Evolutionary conservation across 768 basidiomycete genomes (phyloP).

Genomic region (Lentinula detonsa): DNA sequence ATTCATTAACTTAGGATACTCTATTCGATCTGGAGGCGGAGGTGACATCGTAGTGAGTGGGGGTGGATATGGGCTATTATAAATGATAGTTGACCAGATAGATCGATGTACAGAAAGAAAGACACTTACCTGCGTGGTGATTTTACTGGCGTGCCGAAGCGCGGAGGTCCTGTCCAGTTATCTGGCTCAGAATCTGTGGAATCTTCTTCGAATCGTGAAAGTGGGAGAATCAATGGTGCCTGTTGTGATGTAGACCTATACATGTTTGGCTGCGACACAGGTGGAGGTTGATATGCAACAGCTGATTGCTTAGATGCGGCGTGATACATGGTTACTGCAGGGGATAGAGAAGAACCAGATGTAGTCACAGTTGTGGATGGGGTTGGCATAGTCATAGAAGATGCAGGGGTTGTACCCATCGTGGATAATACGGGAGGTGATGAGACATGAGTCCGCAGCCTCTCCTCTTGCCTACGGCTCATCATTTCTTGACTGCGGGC

Average conservation of each 20-base stretch:
- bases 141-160: background rate
- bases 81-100: background rate
- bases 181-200: constrained; percentile 26
- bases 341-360: background rate
- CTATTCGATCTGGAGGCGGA: constrained; percentile 45
- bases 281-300: constrained; percentile 22
- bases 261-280: constrained; percentile 28
- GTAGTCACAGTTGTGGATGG: background rate
- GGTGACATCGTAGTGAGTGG: constrained; percentile 72
- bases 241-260: constrained; percentile 21
- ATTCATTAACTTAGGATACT: constrained; percentile 73
- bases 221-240: constrained; percentile 43
- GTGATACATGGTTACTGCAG: background rate
- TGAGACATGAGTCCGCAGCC: constrained; percentile 18
- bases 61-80: constrained; percentile 30
- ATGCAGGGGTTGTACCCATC: background rate
- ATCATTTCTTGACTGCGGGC: constrained; percentile 15
- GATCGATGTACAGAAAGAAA: background rate
- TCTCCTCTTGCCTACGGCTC: constrained; percentile 24
- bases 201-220: constrained; percentile 45
- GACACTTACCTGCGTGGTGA: background rate
- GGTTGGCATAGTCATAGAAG: constrained; percentile 14
- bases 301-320: constrained; percentile 10
- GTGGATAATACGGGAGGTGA: constrained; percentile 11
- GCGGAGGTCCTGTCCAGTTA: background rate